These are phyloP conservation scores for Suaeda aralocaspica DNA, from an alignment of 148 eudicot species.

Conservation along the genomic window DNA sequence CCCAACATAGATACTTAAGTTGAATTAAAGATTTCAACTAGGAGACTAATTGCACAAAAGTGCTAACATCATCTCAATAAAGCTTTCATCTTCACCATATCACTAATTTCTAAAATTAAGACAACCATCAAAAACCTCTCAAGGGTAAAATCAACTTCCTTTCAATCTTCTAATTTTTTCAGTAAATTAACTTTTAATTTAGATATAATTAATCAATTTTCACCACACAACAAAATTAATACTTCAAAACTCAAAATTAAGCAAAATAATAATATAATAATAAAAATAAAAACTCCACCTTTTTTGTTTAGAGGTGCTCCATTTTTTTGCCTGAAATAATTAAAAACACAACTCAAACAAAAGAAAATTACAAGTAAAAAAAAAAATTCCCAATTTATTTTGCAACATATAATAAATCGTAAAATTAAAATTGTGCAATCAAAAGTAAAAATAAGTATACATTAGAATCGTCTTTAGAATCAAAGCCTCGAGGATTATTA, in stretches of 20 bases:
- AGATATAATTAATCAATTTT: too few species aligned
- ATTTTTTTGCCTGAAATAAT: slow-evolving; percentile 32
- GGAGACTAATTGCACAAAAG: not conserved
- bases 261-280: not conserved
- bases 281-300: slow-evolving; percentile 11
- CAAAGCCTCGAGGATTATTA: slow-evolving; percentile 24
- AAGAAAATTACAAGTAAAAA: not conserved
- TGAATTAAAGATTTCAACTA: too few species aligned
- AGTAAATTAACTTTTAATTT: not conserved
- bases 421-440: not conserved
- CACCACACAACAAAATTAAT: not conserved
- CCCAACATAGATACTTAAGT: too few species aligned
- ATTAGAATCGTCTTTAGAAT: slow-evolving; percentile 10
- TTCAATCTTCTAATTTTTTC: not conserved
- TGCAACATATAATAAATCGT: not conserved
- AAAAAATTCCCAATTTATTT: too few species aligned
- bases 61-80: not conserved
- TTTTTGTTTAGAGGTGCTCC: slow-evolving; percentile 15
- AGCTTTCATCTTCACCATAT: too few species aligned
- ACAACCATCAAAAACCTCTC: not conserved
- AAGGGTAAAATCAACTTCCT: not conserved
- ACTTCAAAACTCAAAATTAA: not conserved
- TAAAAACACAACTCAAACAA: not conserved
- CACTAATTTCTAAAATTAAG: not conserved
- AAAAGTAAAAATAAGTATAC: not conserved